A percentile compares a stretch with the other conserved stretches of the same genome.
Evolutionary conservation across 345 rosid genomes (phyloP).

Genomic region (Cardiospermum halicacabum): DNA sequence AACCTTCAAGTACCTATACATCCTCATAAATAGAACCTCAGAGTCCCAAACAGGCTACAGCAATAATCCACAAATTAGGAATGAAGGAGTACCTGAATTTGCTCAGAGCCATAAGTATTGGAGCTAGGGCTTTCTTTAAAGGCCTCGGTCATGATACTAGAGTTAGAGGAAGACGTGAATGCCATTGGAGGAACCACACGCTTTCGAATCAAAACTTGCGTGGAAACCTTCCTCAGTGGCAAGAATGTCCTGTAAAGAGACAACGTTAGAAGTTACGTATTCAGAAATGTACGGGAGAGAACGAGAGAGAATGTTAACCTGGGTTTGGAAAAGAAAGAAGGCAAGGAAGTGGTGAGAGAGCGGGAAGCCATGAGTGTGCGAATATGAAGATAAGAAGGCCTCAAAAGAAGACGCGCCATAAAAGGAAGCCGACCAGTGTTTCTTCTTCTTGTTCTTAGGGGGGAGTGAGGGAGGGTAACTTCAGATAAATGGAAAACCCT

Average conservation of each 20-base stretch:
- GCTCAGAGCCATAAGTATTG: slow-evolving; percentile 72
- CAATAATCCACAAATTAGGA: too few species aligned
- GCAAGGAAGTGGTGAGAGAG: slow-evolving; percentile 24
- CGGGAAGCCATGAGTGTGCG: slow-evolving; percentile 51
- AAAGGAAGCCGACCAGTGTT: too few species aligned
- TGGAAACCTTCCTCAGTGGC: slow-evolving; percentile 28
- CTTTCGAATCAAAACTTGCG: slow-evolving; percentile 24
- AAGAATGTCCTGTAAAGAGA: slow-evolving; percentile 52
- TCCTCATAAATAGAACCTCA: slow-evolving; percentile 1
- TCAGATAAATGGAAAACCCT: not conserved
- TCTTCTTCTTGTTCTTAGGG: too few species aligned
- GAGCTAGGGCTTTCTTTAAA: slow-evolving; percentile 48
- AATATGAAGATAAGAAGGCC: slow-evolving; percentile 30
- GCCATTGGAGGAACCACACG: slow-evolving; percentile 46
- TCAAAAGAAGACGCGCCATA: slow-evolving; percentile 35
- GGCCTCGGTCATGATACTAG: too few species aligned
- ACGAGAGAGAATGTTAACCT: too few species aligned
- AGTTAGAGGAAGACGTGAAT: slow-evolving; percentile 54
- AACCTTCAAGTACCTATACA: slow-evolving; percentile 84
- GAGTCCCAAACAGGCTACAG: not conserved
- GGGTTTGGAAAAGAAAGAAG: slow-evolving; percentile 33
- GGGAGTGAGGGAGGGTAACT: not conserved
- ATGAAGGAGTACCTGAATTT: slow-evolving; percentile 60
- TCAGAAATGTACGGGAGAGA: too few species aligned
- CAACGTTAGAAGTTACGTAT: too few species aligned